Percentiles rank a stretch among this genome's conserved stretches.
Conservation (phyloP, 2,329 filamentous ascomycete genomes). For the Ophiocordyceps robertsii region DNA sequence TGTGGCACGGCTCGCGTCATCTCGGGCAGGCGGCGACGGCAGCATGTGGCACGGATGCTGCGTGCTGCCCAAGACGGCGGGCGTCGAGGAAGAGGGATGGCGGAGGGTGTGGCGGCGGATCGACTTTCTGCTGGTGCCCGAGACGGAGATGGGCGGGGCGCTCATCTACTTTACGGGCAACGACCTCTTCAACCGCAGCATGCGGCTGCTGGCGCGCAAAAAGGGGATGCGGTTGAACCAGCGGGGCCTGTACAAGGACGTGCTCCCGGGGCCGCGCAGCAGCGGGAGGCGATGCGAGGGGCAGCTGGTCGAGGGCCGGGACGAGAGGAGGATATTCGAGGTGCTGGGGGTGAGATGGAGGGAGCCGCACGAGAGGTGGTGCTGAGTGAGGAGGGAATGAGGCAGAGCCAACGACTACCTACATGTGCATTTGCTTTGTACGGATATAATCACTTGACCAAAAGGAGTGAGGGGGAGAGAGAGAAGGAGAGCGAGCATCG, state of each 20-base stretch:
- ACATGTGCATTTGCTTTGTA: too few species aligned
- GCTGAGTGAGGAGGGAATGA: constrained; percentile 29
- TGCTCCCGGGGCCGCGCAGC: constrained; percentile 42
- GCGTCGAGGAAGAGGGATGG: constrained; percentile 18
- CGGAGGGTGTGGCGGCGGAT: constrained; percentile 60
- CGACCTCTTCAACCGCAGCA: constrained; percentile 83
- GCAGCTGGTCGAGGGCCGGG: constrained; percentile 55
- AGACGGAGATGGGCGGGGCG: constrained; percentile 66
- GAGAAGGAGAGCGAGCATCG: not conserved
- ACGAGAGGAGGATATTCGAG: constrained; percentile 73
- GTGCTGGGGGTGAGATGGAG: constrained; percentile 75
- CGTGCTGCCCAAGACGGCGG: constrained; percentile 39
- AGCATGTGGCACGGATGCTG: constrained; percentile 87
- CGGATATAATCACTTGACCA: too few species aligned
- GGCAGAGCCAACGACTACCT: too few species aligned
- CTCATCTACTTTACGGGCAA: constrained; percentile 94
- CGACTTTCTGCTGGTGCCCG: constrained; percentile 74
- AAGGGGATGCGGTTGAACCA: constrained; percentile 82
- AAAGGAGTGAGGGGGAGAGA: not conserved
- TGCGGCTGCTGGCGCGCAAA: constrained; percentile 65
- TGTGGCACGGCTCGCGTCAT: constrained; percentile 51
- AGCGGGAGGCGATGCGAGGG: constrained; percentile 53
- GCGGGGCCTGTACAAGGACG: constrained; percentile 60
- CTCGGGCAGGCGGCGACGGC: constrained; percentile 33
- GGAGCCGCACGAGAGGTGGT: constrained; percentile 62